Base-by-base conservation (phyloP, 1,284 basidiomycete genomes). In the Melampsora americana region DNA sequence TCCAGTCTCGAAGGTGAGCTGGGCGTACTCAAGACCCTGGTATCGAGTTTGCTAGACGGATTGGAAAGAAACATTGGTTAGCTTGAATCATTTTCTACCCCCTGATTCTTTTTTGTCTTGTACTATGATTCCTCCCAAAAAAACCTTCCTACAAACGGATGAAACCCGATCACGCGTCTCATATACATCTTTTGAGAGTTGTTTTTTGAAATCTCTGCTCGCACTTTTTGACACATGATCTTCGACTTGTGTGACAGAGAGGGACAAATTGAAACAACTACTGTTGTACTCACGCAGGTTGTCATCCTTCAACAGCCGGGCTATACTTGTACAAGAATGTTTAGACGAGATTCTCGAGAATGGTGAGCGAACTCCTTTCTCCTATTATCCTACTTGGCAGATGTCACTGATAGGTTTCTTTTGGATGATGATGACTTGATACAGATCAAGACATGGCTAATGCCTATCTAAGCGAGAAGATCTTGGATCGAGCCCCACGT, bases 1-100 rank as follows among this genome's bases (percentile, higher is more conserved):
- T 91, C 91, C 79, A 93, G 93, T 0, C 86, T 97, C 23, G 94
- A 96, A 84, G 92, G 92, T 32, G 94, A 97, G 83, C 90, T 95
- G 89, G 90, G 90, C 11, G 94, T 93, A 81, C 91, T 92, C 67
- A 88, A 91, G 62, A 90, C 91, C 77, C 87, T 95, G 23, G 90
- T 96, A 66, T 90, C 91, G 66, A 90, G 92, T 12, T 85, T 97
- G 4, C 85, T 97, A n/a, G 90, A 90, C 16, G 92, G 93, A 82
- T 86, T 97, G 60, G 94, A 96, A 82, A 91, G 93, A 79, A 90
- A 95, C 81, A 95, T 96, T 79, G 92, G 79, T 79, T 39, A 20
- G 78, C 59, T 42, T 18, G 9, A 66, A 16, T 42, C 1, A 4
- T 48, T 12, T 44, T 42, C 11, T 20, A n/a, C 12, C 59, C 3